phyloP scores from a whole-genome alignment of 2,329 filamentous ascomycete genomes.

The Trichoderma koningiopsis region DNA sequence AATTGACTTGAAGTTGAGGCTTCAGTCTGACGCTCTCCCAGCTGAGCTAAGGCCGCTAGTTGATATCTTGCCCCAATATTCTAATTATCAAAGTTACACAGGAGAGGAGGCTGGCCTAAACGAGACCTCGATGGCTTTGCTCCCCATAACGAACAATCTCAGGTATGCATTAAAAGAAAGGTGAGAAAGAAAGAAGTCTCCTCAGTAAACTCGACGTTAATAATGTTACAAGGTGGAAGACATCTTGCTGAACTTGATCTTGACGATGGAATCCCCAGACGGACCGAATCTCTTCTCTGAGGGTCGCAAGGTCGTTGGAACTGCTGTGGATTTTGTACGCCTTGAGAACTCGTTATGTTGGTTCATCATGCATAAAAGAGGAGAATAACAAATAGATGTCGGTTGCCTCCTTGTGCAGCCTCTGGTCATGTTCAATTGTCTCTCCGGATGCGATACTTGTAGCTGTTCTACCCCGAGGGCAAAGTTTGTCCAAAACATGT shows the following conservation, averaged over 20 bases:
- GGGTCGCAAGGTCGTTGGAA: neutral
- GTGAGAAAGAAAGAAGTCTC: neutral
- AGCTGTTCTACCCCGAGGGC: neutral
- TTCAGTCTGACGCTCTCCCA: constrained; percentile 38
- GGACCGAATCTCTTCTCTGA: neutral
- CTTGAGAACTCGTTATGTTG: neutral
- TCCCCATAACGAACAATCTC: neutral
- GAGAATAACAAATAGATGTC: neutral
- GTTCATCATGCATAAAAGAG: neutral
- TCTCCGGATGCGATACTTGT: neutral
- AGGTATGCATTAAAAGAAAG: neutral
- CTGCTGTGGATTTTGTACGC: neutral
- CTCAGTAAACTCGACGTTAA: neutral
- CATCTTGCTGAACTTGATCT: neutral
- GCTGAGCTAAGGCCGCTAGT: constrained; percentile 36
- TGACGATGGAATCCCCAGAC: neutral
- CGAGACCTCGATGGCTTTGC: too few species aligned
- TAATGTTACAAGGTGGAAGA: neutral
- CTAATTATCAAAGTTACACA: neutral
- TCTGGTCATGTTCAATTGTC: neutral
- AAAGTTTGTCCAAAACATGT: neutral
- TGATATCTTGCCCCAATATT: neutral
- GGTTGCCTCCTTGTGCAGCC: neutral
- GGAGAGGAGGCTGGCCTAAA: neutral
- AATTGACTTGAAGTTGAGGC: constrained; percentile 33